Evolutionary conservation across 164 flowering plant genomes (phyloP).

Genomic region (Tetracentron sinense): DNA sequence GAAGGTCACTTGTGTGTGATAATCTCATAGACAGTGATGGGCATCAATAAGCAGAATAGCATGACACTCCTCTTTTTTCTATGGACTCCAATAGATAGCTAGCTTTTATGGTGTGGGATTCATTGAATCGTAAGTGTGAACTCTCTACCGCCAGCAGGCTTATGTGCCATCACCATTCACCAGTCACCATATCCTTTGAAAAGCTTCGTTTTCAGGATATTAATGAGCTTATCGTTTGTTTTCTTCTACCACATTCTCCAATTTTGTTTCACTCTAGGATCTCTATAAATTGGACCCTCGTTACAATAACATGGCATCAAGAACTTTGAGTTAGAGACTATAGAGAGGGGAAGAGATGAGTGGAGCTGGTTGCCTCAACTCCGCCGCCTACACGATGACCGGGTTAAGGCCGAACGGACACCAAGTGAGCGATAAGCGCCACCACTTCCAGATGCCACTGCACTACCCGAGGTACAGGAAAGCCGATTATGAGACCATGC

Average conservation of each 20-base stretch:
- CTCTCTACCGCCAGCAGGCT: no score
- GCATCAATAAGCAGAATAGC: no score
- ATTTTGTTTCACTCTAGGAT: background rate
- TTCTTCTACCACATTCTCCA: background rate
- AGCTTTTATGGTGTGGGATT: no score
- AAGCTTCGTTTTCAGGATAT: no score
- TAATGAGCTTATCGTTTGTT: no score
- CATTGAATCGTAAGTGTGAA: no score
- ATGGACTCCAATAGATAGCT: no score
- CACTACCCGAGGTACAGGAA: conserved; percentile 46
- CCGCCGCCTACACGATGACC: background rate
- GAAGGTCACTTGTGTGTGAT: no score
- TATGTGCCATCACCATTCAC: no score
- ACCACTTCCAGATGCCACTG: conserved; percentile 39
- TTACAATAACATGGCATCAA: background rate
- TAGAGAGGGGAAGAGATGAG: background rate
- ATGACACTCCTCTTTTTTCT: no score
- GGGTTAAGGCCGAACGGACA: conserved; percentile 10
- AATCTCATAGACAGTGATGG: no score
- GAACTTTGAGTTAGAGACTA: background rate
- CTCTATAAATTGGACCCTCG: background rate
- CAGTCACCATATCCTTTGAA: no score
- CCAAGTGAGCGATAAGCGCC: background rate
- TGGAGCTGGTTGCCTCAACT: background rate
- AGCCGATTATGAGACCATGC: conserved; percentile 38